These are phyloP conservation scores for Metschnikowia matae DNA, from an alignment of 805 yeast species.

Conservation along the genomic window DNA sequence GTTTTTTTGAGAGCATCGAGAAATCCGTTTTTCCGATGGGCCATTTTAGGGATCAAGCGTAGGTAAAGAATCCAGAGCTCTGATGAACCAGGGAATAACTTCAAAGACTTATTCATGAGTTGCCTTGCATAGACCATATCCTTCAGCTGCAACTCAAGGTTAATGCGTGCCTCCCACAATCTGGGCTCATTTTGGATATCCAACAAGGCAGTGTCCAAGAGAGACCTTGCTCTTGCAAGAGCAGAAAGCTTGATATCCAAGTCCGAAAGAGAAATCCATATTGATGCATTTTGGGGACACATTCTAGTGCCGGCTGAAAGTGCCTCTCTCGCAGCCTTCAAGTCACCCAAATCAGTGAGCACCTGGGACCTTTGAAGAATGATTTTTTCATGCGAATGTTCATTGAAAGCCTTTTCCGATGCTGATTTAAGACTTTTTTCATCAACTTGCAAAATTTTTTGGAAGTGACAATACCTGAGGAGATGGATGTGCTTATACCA, in stretches of 20 bases:
- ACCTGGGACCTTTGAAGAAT: conserved; percentile 61
- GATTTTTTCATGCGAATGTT: conserved; percentile 48
- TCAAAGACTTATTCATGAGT: conserved; percentile 55
- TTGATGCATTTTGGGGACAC: conserved; percentile 37
- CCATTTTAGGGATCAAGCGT: conserved; percentile 39
- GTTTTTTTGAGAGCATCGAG: conserved; percentile 71
- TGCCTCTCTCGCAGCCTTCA: conserved; percentile 43
- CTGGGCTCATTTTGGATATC: conserved; percentile 47
- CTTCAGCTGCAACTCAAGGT: conserved; percentile 50
- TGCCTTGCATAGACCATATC: conserved; percentile 51
- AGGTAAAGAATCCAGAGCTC: conserved; percentile 65
- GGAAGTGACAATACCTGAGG: conserved; percentile 36
- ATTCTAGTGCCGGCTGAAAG: conserved; percentile 46
- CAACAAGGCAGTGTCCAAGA: conserved; percentile 62
- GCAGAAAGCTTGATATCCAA: conserved; percentile 40
- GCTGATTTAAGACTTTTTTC: conserved; percentile 19
- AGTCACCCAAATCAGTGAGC: conserved; percentile 28
- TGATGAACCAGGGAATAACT: conserved; percentile 55
- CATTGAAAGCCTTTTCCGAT: conserved; percentile 43
- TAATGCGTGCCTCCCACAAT: conserved; percentile 56
- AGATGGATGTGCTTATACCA: conserved; percentile 61
- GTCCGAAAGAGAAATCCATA: conserved; percentile 56
- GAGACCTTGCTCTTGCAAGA: conserved; percentile 61
- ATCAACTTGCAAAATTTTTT: conserved; percentile 11
- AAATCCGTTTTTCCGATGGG: conserved; percentile 54